Base-by-base conservation (phyloP, 208 protist genomes). In the Trypanosoma congolense region DNA sequence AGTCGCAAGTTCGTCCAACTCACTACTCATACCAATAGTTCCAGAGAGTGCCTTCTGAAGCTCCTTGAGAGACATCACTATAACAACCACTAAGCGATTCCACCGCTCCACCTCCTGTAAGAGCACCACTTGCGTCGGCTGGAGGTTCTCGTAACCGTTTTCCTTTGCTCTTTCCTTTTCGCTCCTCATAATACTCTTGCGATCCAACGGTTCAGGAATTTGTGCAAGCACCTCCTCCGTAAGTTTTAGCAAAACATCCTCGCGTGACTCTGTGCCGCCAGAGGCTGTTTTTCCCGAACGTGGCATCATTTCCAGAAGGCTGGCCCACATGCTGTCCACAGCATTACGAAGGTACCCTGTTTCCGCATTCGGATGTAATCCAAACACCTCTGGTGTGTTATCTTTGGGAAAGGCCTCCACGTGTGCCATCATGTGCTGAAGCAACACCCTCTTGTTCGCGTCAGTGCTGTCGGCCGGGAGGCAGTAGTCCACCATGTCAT, bases 71-170 rank as follows among this genome's bases (percentile, higher is more conserved):
- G 88, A 93, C 19, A 45, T 65, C 30, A 73, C 68, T 75, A 99
- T 99, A 14, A 75, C 66, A 4, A 36, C 69, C 16, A 97, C 78
- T 25, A 99, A 78, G 6, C 52, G 44, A 77, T 99, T 99, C 94
- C 96, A 99, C 5, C 96, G 89, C 70, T 99, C 97, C 14, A 99
- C 74, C 77, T 99, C 98, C 66, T 99, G 98, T 64, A 99, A 71
- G 31, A 99, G 81, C 29, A 99, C 98, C 42, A 99, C 96, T 65
- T 98, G 90, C 16, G 84, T 96, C 6, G 97, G 97, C 61, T 84
- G 71, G 35, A 92, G 57, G 26, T 56, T 77, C 16, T 81, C 82
- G 73, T 88, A 65, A 30, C 75, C 80, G 26, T 70, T 78, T 43
- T 81, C 61, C 41, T 63, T 45, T 16, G 83, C 81, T 30, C 71